Evolutionary conservation across 306 rosid genomes (phyloP), one percentile per base, ranked within the genome.

Genomic region (Hippophae rhamnoides): DNA sequence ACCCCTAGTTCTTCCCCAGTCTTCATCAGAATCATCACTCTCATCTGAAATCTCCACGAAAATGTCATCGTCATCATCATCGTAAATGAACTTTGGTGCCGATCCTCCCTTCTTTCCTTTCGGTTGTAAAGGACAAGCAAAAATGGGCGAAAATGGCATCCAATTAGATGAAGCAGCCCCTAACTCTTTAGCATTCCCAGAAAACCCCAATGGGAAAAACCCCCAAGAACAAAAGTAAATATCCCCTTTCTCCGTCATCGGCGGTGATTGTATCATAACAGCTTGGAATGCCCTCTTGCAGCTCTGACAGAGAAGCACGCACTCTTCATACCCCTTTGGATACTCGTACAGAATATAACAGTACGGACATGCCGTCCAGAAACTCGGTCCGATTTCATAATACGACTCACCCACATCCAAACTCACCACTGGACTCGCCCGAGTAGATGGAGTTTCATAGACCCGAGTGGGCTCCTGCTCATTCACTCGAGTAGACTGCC

Each of bases 341-440:
- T 87, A 92, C 81, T 92, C 98, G 13, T 63, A 92, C 60, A 87
- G 81, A 0, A 69, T 70, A 13, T 71, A 92, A 65, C 98, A 92
- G 71, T 87, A 92, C 5, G 98, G 98, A 47, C 98, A 92, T 2
- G 96, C 93, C 3, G 98, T 92, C 98, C 98, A 92, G 78, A 92
- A 92, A 64, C 66, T 83, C 54, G 66, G 5, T 26, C 31, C 58
- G 5, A 26, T 26, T 5, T 46, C 47, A 31, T 2, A 31, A 31
- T 31, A 31, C 38, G 38, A 31, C 38, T 31, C 38, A 31, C 38
- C 38, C 38, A 31, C 5, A 31, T 4, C 38, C 38, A 31, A 31
- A 31, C 38, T 31, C 38, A 31, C 38, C 38, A 31, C 38, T 5
- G 38, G 38, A 31, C 38, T 31, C 38, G 5, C 38, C 38, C 38